phyloP scores from a whole-genome alignment of 2,329 filamentous ascomycete genomes.

The Pseudogymnoascus sp. region DNA sequence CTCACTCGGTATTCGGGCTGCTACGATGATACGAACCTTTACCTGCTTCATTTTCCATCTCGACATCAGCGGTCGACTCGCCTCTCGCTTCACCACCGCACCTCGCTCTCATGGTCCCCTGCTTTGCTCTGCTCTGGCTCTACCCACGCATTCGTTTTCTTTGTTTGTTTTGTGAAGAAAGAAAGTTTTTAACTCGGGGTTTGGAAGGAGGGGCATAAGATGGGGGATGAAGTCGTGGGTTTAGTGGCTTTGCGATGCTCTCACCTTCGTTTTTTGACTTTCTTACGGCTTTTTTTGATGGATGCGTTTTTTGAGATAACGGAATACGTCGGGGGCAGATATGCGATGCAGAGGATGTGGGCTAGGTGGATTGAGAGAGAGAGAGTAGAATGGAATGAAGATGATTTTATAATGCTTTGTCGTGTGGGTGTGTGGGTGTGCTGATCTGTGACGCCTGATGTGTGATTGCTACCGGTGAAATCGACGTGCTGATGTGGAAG shows the following conservation, averaged over 20 bases:
- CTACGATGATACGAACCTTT: constrained; percentile 1
- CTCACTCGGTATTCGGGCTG: too few species aligned
- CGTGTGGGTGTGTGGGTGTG: not conserved
- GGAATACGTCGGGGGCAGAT: too few species aligned
- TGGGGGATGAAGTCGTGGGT: not conserved
- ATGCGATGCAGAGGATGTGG: too few species aligned
- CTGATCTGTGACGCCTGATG: not conserved
- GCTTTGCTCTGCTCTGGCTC: not conserved
- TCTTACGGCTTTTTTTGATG: not conserved
- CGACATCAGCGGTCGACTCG: not conserved
- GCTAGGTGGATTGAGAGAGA: not conserved
- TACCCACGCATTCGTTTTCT: not conserved
- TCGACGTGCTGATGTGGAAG: too few species aligned
- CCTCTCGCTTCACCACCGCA: not conserved
- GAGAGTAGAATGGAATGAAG: not conserved
- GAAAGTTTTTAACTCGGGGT: not conserved
- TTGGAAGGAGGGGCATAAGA: not conserved
- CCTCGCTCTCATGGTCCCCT: not conserved
- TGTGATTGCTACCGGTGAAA: not conserved
- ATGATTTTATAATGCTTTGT: not conserved
- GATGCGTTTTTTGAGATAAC: too few species aligned
- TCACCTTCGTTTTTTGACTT: not conserved
- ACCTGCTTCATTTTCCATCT: not conserved
- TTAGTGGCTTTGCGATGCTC: too few species aligned
- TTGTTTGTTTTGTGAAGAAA: not conserved